Conservation (phyloP, 257 asterid genomes). For the Henckelia pumila region DNA sequence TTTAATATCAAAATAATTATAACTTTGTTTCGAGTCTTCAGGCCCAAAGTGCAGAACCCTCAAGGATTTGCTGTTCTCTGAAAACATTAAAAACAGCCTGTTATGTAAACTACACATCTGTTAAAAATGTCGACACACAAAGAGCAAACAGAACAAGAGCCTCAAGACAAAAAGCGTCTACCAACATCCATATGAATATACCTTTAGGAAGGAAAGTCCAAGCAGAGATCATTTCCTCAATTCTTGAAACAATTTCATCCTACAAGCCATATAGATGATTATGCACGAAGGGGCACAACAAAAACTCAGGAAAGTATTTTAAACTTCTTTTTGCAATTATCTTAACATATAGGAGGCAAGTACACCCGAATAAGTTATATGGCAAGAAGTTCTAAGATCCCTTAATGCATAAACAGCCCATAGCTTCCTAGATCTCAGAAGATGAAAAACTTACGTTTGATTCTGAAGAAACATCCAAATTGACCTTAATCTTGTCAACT, state of each 20-base stretch:
- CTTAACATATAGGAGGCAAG: conserved; percentile 1
- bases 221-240: conserved; percentile 77
- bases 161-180: not conserved
- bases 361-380: not conserved
- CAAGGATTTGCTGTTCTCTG: conserved; percentile 61
- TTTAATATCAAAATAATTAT: conserved; percentile 38
- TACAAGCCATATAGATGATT: conserved; percentile 28
- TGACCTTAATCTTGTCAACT: conserved; percentile 25
- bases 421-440: conserved; percentile 9
- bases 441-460: conserved; percentile 40
- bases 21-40: conserved; percentile 43
- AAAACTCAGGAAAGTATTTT: conserved; percentile 8
- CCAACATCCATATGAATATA: conserved; percentile 18
- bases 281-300: conserved; percentile 3
- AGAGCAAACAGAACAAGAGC: conserved; percentile 5
- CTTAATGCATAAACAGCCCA: conserved; percentile 13
- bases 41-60: conserved; percentile 43
- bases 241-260: conserved; percentile 59
- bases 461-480: conserved; percentile 31
- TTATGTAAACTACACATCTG: not conserved
- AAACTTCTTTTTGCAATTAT: conserved; percentile 11
- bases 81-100: conserved; percentile 10
- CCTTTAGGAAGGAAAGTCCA: conserved; percentile 93
- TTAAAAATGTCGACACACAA: conserved; percentile 2
- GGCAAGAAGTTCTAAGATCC: not conserved